A percentile compares a stretch with the other conserved stretches of the same genome.
These are phyloP conservation scores for Clitopilus passeckerianus DNA, from an alignment of 768 basidiomycete species.

Conservation along the genomic window DNA sequence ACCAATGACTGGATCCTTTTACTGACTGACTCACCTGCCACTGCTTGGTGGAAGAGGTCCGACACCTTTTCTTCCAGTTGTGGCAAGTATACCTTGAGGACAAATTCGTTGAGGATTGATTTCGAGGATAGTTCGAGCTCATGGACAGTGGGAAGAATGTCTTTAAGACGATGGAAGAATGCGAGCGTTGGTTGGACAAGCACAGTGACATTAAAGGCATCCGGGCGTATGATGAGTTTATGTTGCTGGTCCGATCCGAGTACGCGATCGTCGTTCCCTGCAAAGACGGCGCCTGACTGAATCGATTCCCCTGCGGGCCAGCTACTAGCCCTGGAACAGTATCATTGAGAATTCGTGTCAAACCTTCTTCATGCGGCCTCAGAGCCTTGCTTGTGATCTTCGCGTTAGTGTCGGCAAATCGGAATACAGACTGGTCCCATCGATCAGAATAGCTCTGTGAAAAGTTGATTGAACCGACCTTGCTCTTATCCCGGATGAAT, in stretches of 20 bases:
- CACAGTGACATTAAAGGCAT: constrained; percentile 91
- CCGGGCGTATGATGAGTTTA: constrained; percentile 78
- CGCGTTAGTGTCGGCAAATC: constrained; percentile 85
- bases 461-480: constrained; percentile 39
- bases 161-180: constrained; percentile 72
- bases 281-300: constrained; percentile 54
- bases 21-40: constrained; percentile 47
- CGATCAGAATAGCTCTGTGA: neutral
- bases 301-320: constrained; percentile 54
- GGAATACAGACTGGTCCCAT: constrained; percentile 68
- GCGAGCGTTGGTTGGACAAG: constrained; percentile 92
- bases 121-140: constrained; percentile 65
- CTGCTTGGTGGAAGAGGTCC: constrained; percentile 78
- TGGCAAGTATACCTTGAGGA: constrained; percentile 87
- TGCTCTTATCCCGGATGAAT: constrained; percentile 71
- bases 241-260: constrained; percentile 76
- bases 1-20: neutral
- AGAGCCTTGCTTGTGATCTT: constrained; percentile 67
- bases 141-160: constrained; percentile 66
- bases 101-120: constrained; percentile 85
- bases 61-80: constrained; percentile 95
- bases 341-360: constrained; percentile 77
- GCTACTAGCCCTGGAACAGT: constrained; percentile 94
- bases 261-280: constrained; percentile 70
- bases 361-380: constrained; percentile 75